These are phyloP conservation scores for Tanacetum coccineum DNA, from an alignment of 129 eudicot genomes.

Conservation along the genomic window DNA sequence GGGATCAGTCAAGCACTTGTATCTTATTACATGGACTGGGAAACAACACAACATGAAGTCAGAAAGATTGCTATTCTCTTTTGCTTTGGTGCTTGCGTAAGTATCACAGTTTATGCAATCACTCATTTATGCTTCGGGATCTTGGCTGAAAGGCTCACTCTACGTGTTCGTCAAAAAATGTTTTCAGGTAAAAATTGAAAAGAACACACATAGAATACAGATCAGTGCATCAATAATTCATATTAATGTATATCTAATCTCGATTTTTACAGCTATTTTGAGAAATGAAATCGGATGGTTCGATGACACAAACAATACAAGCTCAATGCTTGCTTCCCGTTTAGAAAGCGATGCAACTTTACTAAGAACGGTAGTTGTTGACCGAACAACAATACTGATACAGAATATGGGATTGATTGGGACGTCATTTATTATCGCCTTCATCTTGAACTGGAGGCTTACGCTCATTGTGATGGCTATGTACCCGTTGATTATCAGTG, in stretches of 20 bases:
- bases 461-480: slow-evolving; percentile 83
- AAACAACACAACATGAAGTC: slow-evolving; percentile 72
- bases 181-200: slow-evolving; percentile 60
- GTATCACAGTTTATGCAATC: slow-evolving; percentile 64
- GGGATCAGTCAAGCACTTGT: slow-evolving; percentile 98
- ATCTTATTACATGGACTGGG: slow-evolving; percentile 98
- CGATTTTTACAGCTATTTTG: slow-evolving; percentile 67
- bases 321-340: slow-evolving; percentile 95
- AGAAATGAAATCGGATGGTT: slow-evolving; percentile 98
- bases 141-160: slow-evolving; percentile 97
- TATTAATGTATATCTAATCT: neutral
- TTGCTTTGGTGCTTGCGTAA: slow-evolving; percentile 73
- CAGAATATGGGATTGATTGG: slow-evolving; percentile 81
- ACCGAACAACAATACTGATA: slow-evolving; percentile 75
- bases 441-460: slow-evolving; percentile 92
- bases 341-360: slow-evolving; percentile 92
- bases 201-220: neutral
- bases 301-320: slow-evolving; percentile 76
- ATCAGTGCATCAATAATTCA: neutral
- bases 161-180: slow-evolving; percentile 94
- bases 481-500: slow-evolving; percentile 89
- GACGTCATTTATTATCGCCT: slow-evolving; percentile 85
- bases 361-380: slow-evolving; percentile 81
- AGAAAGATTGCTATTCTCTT: slow-evolving; percentile 78
- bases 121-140: slow-evolving; percentile 84